These are phyloP conservation scores for Phoenix dactylifera DNA, from an alignment of 176 grass and related monocot genomes.

Conservation along the genomic window DNA sequence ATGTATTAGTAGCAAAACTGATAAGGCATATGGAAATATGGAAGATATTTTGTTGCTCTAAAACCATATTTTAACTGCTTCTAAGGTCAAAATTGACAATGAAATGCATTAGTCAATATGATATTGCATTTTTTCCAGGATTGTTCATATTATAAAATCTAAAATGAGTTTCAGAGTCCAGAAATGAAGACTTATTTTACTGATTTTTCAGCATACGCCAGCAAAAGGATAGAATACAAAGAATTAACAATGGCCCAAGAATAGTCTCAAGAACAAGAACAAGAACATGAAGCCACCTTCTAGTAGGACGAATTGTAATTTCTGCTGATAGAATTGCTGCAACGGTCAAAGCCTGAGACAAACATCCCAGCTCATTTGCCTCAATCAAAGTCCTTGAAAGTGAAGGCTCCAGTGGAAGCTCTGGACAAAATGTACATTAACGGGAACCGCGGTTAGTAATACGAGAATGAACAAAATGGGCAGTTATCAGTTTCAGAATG, in stretches of 20 bases:
- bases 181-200: no score
- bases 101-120: no score
- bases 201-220: no score
- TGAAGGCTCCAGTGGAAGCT: slow-evolving; percentile 88
- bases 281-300: slow-evolving; percentile 25
- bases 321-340: slow-evolving; percentile 82
- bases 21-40: no score
- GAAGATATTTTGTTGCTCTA: no score
- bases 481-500: no score
- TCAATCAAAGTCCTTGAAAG: slow-evolving; percentile 91
- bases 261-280: background rate
- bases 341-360: slow-evolving; percentile 90
- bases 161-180: background rate
- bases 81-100: no score
- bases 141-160: background rate
- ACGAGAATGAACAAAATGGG: no score
- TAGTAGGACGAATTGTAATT: slow-evolving; percentile 56
- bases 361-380: slow-evolving; percentile 75
- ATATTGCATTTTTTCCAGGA: no score
- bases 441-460: no score
- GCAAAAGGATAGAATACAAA: background rate
- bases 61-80: no score
- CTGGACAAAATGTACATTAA: slow-evolving; percentile 26
- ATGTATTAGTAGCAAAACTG: no score
- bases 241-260: background rate